Base-by-base conservation (phyloP, 805 yeast species). In the Wickerhamomyces hampshirensis region DNA sequence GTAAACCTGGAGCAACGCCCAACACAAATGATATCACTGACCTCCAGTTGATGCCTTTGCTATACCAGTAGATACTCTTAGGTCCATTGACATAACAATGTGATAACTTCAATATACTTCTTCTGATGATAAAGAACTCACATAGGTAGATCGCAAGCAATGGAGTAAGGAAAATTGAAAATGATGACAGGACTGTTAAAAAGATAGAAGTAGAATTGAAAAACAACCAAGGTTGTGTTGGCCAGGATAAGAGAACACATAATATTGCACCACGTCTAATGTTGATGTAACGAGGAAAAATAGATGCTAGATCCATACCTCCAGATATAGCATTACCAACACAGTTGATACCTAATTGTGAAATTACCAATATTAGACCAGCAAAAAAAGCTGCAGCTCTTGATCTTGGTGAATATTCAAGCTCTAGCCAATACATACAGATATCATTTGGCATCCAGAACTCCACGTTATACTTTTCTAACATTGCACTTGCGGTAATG, bases 1-100 rank as follows among this genome's bases (percentile, higher is more conserved):
- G 79, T 18, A 73, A 38, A 15, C 73, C 73, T 13, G 75, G 77
- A 9, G 66, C 62, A 50, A 65, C 58, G 23, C 69, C 68, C 5
- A 55, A 43, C 5, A 63, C 35, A 59, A 66, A 71, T 8, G 69
- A 59, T 6, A 58, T 30, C 15, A 63, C 38, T 5, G 71, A 65
- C 40, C 69, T 58, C 57, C 62, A 63, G 48, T 73, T 70, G 44
- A 66, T 32, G 6, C 78, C 79, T 26, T 48, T 40, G 12, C 48
- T 51, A 43, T 59, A 61, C 47, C 58, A 65, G 43, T 61, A 69
- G 5, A 52, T 48, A 4, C 58, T 51, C 18, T 49, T 46, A 16
- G 47, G 29, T 8, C 56, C 53, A 48, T 54, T 66, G 23, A 62
- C 54, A 30, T 37, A 34, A 10, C 30, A 14, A 31, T 69, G 62